Base-by-base conservation (phyloP, 1,139 yeast species). In the Suhomyces chickasaworum region DNA sequence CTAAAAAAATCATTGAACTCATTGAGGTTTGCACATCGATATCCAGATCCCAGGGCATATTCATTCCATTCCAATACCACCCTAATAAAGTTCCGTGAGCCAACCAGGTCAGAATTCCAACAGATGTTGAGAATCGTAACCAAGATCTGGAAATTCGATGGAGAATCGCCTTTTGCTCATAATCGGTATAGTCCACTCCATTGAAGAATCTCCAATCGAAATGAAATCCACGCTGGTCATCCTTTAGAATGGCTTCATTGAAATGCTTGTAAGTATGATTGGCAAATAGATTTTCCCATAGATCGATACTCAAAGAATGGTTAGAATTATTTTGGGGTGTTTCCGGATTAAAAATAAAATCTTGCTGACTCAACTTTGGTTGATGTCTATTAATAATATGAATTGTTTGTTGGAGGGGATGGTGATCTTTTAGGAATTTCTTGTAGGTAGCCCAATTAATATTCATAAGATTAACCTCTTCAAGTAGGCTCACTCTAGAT, bases 21-120 rank as follows among this genome's bases (percentile, higher is more conserved):
- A 73, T 63, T 0, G 84, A 70, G 48, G 81, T 69, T 50, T 80
- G 80, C 9, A 81, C 81, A 57, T 83, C 87, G 34, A 81, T 56
- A 56, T 82, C 88, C 43, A 73, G 72, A 59, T 83, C 87, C 85
- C 86, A 83, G 0, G 86, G 86, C 56, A 81, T 61, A 13, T 68
- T 73, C 55, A 78, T 58, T 0, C 86, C 86, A 57, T 81, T 81
- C 77, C 84, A 78, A 54, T 74, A 71, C 80, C 85, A 83, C 1
- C 85, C 84, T 27, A 81, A 57, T 46, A 82, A 63, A 0, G 84
- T 66, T 0, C 87, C 87, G 63, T 81, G 85, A 2, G 81, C 81
- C n/a, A 81, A 60, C 83, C 85, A 82, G 2, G 84, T 70, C 35
- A 67, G 63, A 3, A 80, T 48, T 0, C 75, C 75, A 3, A 66